Evolutionary conservation across 192 early-diverging fungal genomes (phyloP), one percentile per base, ranked within the genome.

Genomic region (Allomyces javanicus): DNA sequence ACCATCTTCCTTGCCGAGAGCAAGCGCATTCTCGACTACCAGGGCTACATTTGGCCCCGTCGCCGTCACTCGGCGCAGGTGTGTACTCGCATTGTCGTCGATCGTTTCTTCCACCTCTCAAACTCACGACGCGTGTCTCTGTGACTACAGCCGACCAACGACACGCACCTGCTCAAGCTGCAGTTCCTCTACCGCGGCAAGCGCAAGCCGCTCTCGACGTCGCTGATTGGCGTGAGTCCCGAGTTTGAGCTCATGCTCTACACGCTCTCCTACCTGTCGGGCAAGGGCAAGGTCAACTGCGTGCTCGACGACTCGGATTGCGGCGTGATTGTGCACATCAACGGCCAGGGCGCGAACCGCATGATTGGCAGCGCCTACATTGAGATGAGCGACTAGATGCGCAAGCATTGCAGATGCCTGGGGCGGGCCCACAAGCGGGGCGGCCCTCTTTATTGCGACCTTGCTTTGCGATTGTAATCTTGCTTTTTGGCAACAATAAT

Each of bases 241-340:
- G 50, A 58, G 50, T 58, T 58, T 58, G 50, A 58, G 50, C 50
- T 58, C 50, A 58, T 58, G 50, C 50, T 58, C 50, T 58, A 58
- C 50, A 58, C 50, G 21, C 50, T 58, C 17, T 14, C 50, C 17
- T 58, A 58, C 50, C 50, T 58, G 17, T 21, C 17, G 17, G 50
- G 50, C 50, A 14, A n/a, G 17, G 50, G 21, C 50, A 58, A 58
- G 17, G 17, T 58, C 50, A 14, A 14, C 50, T 58, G 50, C 50
- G 12, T 21, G 17, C 12, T 58, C 21, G 50, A 58, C 50, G 50
- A 58, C 17, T 58, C 50, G 50, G 50, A 58, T 14, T 58, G 50
- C 17, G 50, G 21, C 17, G 21, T 58, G 17, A n/a, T 58, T 9
- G 50, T 58, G 50, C 50, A 58, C 50, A 58, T 21, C 17, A 58